phyloP scores from a whole-genome alignment of 495 filamentous ascomycete species.

The Parathielavia hyrcaniae region DNA sequence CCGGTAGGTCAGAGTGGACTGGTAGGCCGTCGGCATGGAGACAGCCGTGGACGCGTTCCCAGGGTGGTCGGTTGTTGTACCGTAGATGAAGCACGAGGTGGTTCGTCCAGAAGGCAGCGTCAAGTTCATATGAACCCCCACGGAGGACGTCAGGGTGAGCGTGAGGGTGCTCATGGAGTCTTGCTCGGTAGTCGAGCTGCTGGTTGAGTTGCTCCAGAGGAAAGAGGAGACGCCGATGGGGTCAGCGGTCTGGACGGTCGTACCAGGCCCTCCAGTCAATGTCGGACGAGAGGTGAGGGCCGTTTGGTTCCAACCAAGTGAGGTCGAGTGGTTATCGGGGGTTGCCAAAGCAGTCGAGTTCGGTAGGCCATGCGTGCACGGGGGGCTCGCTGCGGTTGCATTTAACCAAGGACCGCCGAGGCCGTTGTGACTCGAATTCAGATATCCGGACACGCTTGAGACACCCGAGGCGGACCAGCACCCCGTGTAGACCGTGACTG shows the following conservation, averaged over 20 bases:
- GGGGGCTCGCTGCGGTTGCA: not conserved
- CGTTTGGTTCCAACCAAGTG: slow-evolving; percentile 3
- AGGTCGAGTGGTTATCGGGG: not conserved
- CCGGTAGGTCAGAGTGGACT: slow-evolving; percentile 17
- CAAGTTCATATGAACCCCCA: not conserved
- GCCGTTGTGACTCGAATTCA: slow-evolving; percentile 1
- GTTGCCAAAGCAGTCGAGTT: not conserved
- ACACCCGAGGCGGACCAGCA: not conserved
- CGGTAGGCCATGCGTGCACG: not conserved
- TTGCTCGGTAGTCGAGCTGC: not conserved
- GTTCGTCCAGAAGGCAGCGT: not conserved
- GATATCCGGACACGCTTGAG: not conserved
- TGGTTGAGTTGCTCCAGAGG: slow-evolving; percentile 1
- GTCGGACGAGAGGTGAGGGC: not conserved
- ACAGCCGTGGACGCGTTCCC: not conserved
- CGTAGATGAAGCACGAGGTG: not conserved
- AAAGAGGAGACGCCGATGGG: slow-evolving; percentile 5
- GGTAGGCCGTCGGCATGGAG: slow-evolving; percentile 1
- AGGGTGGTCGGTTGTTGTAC: not conserved
- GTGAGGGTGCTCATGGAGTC: slow-evolving; percentile 4
- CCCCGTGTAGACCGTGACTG: slow-evolving; percentile 11
- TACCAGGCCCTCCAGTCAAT: not conserved
- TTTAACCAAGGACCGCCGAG: slow-evolving; percentile 14
- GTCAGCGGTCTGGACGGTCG: slow-evolving; percentile 4
- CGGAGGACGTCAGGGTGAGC: slow-evolving; percentile 13